A percentile compares a stretch with the other conserved stretches of the same genome.
phyloP scores from a whole-genome alignment of 257 asterid genomes.

The Fraxinus excelsior region DNA sequence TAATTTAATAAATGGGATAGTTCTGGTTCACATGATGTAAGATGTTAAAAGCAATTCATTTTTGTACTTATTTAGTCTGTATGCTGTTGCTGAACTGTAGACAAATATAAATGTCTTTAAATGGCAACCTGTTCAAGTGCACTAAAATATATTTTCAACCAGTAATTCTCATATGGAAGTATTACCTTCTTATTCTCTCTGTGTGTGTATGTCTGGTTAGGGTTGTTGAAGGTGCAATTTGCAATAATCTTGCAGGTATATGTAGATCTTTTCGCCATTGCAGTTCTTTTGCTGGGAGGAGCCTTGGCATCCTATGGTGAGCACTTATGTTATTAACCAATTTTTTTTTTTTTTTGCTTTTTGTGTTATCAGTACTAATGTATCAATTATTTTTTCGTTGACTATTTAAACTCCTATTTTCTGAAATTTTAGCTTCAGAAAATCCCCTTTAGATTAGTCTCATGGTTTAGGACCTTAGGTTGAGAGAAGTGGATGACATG shows the following conservation, averaged over 20 bases:
- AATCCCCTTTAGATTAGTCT: neutral
- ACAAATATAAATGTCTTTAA: neutral
- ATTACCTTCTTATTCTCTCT: neutral
- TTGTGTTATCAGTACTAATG: neutral
- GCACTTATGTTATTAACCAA: conserved; percentile 24
- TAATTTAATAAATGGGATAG: neutral
- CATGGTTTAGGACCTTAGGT: neutral
- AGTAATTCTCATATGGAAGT: neutral
- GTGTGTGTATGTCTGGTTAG: neutral
- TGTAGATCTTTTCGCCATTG: conserved; percentile 72
- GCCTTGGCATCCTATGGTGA: conserved; percentile 95
- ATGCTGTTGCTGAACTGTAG: neutral
- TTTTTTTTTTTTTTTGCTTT: neutral
- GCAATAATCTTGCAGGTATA: conserved; percentile 64
- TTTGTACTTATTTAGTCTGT: neutral
- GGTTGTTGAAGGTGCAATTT: conserved; percentile 1
- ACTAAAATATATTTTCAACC: neutral
- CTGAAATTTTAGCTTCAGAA: neutral
- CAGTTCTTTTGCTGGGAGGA: conserved; percentile 73
- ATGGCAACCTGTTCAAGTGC: neutral
- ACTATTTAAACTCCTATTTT: neutral
- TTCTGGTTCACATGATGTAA: neutral
- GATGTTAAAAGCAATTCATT: neutral
- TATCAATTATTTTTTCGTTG: neutral
- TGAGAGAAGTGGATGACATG: conserved; percentile 1